Evolutionary conservation across 768 basidiomycete genomes (phyloP), one percentile per base, ranked within the genome.

Genomic region (Hydnum rufescens): DNA sequence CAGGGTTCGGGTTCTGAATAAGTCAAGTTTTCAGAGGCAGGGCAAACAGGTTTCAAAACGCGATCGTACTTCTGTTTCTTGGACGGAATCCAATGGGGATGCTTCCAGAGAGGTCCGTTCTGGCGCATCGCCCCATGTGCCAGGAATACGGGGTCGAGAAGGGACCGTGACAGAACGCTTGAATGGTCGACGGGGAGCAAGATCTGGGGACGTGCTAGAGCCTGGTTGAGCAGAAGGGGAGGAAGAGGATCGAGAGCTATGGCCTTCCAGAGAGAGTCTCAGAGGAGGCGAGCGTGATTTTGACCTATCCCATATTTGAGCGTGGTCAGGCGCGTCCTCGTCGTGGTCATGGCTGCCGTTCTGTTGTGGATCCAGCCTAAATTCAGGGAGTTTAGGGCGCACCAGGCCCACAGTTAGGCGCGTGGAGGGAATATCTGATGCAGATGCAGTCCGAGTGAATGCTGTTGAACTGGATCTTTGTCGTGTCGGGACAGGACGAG

Each of bases 91-190:
- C 22, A 39, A 39, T 13, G 36, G 36, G 22, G 36, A 39, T 39
- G 13, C 36, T 22, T 39, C 36, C n/a, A n/a, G n/a, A n/a, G n/a
- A n/a, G n/a, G n/a, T n/a, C 13, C 36, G 36, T 13, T 39, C 22
- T 39, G 36, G 36, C 13, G 36, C 36, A 13, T 39, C 36, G 36
- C 36, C 36, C 36, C 36, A 39, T 22, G 36, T 13, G 8, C 25
- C 44, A 47, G 44, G 44, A 28, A 47, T 13, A 8, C 13, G 44
- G 26, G 44, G 25, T 16, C 44, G 44, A 16, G 44, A 13, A 13
- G 44, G 44, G 8, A 47, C 44, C 16, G 44, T 47, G 13, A 26
- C 44, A 25, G 44, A 47, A 26, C 44, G 44, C 44, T 47, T 47
- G 44, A 47, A 13, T 47, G 44, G 8, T 13, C 25, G 25, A 13